Percentiles rank a stretch among this genome's conserved stretches.
Evolutionary conservation across 306 rosid genomes (phyloP).

Genomic region (Vigna angularis): DNA sequence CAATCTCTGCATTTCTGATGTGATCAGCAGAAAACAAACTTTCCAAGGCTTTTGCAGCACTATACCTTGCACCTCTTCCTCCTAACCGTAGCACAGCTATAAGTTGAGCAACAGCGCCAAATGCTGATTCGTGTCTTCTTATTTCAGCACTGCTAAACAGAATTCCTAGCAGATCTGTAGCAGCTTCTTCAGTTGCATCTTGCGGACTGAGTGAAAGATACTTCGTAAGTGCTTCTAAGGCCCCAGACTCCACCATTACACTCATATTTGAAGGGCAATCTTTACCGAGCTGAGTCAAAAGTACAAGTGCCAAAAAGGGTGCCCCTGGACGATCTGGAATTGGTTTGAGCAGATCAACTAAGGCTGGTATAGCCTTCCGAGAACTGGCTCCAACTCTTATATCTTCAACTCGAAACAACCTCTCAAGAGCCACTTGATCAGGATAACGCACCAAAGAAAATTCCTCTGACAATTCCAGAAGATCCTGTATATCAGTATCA

Average conservation of each 20-base stretch:
- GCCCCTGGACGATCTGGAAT: constrained; percentile 99
- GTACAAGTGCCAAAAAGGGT: constrained; percentile 91
- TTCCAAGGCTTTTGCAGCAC: constrained; percentile 98
- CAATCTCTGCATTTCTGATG: constrained; percentile 90
- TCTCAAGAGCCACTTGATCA: constrained; percentile 96
- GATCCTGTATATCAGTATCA: constrained; percentile 86
- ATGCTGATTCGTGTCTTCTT: constrained; percentile 89
- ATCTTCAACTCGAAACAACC: constrained; percentile 96
- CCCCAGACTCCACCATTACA: constrained; percentile 98
- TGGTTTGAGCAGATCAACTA: constrained; percentile 98
- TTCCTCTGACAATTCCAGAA: constrained; percentile 90
- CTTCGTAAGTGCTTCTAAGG: constrained; percentile 90
- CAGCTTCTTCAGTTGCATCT: constrained; percentile 99
- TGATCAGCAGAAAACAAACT: constrained; percentile 97
- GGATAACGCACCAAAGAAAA: constrained; percentile 88
- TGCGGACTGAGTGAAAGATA: constrained; percentile 97
- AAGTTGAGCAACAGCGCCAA: constrained; percentile 96
- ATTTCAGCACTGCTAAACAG: constrained; percentile 96
- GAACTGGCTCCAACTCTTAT: constrained; percentile 96
- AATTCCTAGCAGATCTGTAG: constrained; percentile 91
- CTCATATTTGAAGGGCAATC: constrained; percentile 92
- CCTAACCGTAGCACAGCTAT: constrained; percentile 98
- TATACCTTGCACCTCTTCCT: constrained; percentile 94
- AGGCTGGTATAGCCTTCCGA: constrained; percentile 95
- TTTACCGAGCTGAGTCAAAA: constrained; percentile 84